Base-by-base conservation (phyloP, 106 monocot species). In the Dendrobium officinale region DNA sequence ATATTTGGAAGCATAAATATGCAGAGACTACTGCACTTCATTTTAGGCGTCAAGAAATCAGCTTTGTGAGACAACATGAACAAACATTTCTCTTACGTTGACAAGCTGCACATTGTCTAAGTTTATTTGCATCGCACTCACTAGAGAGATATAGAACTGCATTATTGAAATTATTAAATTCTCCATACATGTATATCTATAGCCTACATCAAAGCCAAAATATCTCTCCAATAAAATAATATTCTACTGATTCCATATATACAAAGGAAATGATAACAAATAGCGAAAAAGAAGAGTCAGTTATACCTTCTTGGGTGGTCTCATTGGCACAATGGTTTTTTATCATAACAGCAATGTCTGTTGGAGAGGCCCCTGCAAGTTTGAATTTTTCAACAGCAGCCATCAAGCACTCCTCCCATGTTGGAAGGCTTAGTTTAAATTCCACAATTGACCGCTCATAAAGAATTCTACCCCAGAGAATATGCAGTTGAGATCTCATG, bases 361-460 rank as follows among this genome's bases (percentile, higher is more conserved):
- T 87, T 55, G 89, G 82, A 9, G 93, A 84, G 70, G 91, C 91
- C 73, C 96, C 90, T 27, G 91, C 89, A 54, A 87, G 55, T 82
- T 88, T 96, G 78, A 96, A 96, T 75, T 90, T 96, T 68, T 96
- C 96, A 9, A 91, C 81, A 58, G 96, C 83, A n/a, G 84, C 91
- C 88, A 82, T 87, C 55, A 96, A 84, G 78, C 88, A 93, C 48
- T 93, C 96, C 29, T 93, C 88, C 89, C 89, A 96, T 18, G 75
- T 85, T 61, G 85, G 86, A 85, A 96, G 42, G 5, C 83, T 84
- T 84, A 96, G 83, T 77, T 88, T 93, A 73, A 91, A 96, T 83
- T 96, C 96, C 41, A 96, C 82, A 81, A 91, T 82, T 67, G 96
- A 96, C 7, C 96, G 85, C 64, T 96, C 96, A 88, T 96, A 96